Evolutionary conservation across 257 asterid species (phyloP), one percentile per base, ranked within the genome.

Genomic region (Primulina eburnea): DNA sequence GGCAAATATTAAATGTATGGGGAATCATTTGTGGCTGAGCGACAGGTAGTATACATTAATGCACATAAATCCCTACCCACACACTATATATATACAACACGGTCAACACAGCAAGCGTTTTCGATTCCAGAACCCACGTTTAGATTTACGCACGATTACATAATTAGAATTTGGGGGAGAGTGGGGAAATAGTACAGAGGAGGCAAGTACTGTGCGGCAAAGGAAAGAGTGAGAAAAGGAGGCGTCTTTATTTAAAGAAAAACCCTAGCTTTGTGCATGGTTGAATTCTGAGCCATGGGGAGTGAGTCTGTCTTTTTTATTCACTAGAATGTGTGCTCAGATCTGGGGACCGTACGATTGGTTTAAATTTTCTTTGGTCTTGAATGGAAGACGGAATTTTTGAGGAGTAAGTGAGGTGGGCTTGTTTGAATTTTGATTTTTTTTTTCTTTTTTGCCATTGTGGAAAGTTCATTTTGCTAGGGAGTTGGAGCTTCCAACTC

Each of bases 191-290:
- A 14, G 55, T 47, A 50, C 57, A 5, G 21, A 17, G 21, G 21
- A 50, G 57, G 57, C 20, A 17, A 6, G 20, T 16, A 50, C 20
- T 14, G 57, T 50, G 21, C 7, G 17, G 57, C 57, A 71, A 64
- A 56, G 74, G 58, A 53, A 77, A 40, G 62, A 71, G 67, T 61
- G 64, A 37, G 61, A 65, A 60, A 78, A 76, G 74, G 76, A 67
- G 77, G 69, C 73, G 76, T 62, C 70, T 62, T 76, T 73, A 72
- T 62, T 63, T 73, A 73, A 53, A 60, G 66, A 52, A 78, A 83
- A 83, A 80, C 85, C 88, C 88, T 80, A 80, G 78, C 72, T 75
- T 40, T 26, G 70, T 72, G 68, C 73, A 71, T 75, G 81, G 73
- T 64, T 71, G 12, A 71, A 65, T 76, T 77, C 72, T 60, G 62